These are phyloP conservation scores for Globisporangium nunn DNA, from an alignment of 352 stramenopile species.

Conservation along the genomic window DNA sequence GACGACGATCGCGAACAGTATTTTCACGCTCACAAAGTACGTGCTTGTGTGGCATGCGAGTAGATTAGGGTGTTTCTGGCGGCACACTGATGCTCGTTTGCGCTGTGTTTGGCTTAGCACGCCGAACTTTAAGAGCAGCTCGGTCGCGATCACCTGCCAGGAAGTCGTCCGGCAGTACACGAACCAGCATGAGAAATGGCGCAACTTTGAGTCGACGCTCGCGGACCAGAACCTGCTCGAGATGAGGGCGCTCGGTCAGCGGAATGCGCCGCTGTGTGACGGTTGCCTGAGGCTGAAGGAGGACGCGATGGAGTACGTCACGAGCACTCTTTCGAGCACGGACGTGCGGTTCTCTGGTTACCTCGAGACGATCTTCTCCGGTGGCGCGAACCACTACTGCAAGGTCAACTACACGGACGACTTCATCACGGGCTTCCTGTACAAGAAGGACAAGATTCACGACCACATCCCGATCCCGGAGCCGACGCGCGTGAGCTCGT, in stretches of 20 bases:
- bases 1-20: slow-evolving; percentile 86
- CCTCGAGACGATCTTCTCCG: slow-evolving; percentile 82
- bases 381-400: slow-evolving; percentile 69
- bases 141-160: slow-evolving; percentile 55
- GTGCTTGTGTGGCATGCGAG: not conserved
- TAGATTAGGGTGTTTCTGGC: not conserved
- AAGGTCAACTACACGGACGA: slow-evolving; percentile 82
- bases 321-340: slow-evolving; percentile 42
- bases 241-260: slow-evolving; percentile 76
- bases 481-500: slow-evolving; percentile 78
- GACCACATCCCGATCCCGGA: slow-evolving; percentile 85
- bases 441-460: slow-evolving; percentile 90
- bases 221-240: slow-evolving; percentile 76
- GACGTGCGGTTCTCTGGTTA: slow-evolving; percentile 69
- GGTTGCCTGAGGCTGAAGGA: slow-evolving; percentile 80
- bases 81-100: not conserved
- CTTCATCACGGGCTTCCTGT: slow-evolving; percentile 84
- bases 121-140: slow-evolving; percentile 53
- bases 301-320: slow-evolving; percentile 72
- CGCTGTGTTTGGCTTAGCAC: slow-evolving; percentile 26
- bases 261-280: slow-evolving; percentile 72
- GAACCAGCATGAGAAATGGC: slow-evolving; percentile 55
- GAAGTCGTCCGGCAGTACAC: slow-evolving; percentile 78
- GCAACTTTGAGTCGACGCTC: slow-evolving; percentile 66
- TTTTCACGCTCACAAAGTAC: slow-evolving; percentile 84